These are phyloP conservation scores for Trichoderma citrinoviride DNA, from an alignment of 2,329 filamentous ascomycete species.

Conservation along the genomic window DNA sequence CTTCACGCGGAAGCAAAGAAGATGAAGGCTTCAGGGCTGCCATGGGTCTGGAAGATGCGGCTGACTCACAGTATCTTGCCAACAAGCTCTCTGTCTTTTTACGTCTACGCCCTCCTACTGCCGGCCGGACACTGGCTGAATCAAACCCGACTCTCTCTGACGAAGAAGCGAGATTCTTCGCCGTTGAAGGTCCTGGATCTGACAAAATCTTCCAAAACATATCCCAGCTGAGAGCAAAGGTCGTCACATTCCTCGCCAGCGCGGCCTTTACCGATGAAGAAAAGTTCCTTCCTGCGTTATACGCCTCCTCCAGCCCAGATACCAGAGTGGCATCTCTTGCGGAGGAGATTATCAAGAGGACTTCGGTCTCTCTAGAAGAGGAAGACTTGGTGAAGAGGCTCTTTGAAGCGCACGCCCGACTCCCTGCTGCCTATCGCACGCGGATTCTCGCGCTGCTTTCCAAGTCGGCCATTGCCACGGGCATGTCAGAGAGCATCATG, in stretches of 20 bases:
- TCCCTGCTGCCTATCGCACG: slow-evolving; percentile 70
- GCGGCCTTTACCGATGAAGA: slow-evolving; percentile 82
- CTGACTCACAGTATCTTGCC: slow-evolving; percentile 73
- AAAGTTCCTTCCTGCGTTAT: slow-evolving; percentile 78
- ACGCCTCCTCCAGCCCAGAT: slow-evolving; percentile 79
- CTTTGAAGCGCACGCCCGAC: slow-evolving; percentile 70
- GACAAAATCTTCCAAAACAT: slow-evolving; percentile 52
- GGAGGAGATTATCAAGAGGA: slow-evolving; percentile 84
- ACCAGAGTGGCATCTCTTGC: slow-evolving; percentile 79
- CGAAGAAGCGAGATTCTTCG: slow-evolving; percentile 34
- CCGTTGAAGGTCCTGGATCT: slow-evolving; percentile 50
- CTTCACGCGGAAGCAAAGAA: slow-evolving; percentile 73
- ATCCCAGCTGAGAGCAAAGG: slow-evolving; percentile 53
- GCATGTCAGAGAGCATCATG: slow-evolving; percentile 65
- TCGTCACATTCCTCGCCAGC: slow-evolving; percentile 72
- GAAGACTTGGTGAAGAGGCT: slow-evolving; percentile 59
- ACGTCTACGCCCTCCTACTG: slow-evolving; percentile 36
- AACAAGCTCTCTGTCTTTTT: slow-evolving; percentile 75
- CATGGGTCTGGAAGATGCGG: slow-evolving; percentile 62
- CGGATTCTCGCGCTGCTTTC: slow-evolving; percentile 73
- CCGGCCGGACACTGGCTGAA: slow-evolving; percentile 31
- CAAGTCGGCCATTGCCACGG: slow-evolving; percentile 72
- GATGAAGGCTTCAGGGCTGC: slow-evolving; percentile 65
- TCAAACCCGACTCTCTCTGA: slow-evolving; percentile 37
- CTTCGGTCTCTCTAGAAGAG: slow-evolving; percentile 71